A percentile compares a stretch with the other conserved stretches of the same genome.
Evolutionary conservation across 2,329 filamentous ascomycete species (phyloP).

Genomic region (Cryoendolithus antarcticus): DNA sequence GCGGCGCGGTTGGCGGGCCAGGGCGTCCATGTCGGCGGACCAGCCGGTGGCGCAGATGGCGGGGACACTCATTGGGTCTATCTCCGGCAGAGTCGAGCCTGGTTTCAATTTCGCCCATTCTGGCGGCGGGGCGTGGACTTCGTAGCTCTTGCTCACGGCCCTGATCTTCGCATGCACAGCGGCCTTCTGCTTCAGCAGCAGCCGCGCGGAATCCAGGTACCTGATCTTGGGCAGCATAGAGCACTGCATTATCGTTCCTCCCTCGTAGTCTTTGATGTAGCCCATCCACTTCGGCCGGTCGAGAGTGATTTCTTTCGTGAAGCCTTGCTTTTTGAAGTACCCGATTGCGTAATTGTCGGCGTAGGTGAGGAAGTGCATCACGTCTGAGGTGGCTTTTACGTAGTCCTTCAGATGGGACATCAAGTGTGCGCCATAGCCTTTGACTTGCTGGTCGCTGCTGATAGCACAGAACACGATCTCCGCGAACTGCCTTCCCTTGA

Average conservation of each 20-base stretch:
- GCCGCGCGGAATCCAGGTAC: slow-evolving; percentile 82
- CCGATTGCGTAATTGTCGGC: slow-evolving; percentile 98
- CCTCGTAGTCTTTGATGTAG: slow-evolving; percentile 99
- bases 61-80: slow-evolving; percentile 75
- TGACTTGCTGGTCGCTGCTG: slow-evolving; percentile 94
- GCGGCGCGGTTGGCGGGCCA: slow-evolving; percentile 86
- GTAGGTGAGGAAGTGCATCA: slow-evolving; percentile 98
- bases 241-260: slow-evolving; percentile 98
- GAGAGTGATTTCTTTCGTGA: slow-evolving; percentile 95
- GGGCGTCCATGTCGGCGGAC: slow-evolving; percentile 95
- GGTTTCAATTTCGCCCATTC: slow-evolving; percentile 57
- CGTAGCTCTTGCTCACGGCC: slow-evolving; percentile 77
- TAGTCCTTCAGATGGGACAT: slow-evolving; percentile 98
- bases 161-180: slow-evolving; percentile 89
- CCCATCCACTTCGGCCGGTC: slow-evolving; percentile 93
- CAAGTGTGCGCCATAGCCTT: slow-evolving; percentile 92
- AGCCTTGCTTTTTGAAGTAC: slow-evolving; percentile 98
- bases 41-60: slow-evolving; percentile 86
- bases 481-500: slow-evolving; percentile 82
- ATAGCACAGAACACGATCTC: slow-evolving; percentile 99
- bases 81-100: slow-evolving; percentile 46
- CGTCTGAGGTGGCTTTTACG: slow-evolving; percentile 87
- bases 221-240: slow-evolving; percentile 91
- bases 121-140: slow-evolving; percentile 71
- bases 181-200: slow-evolving; percentile 96